Evolutionary conservation across 352 stramenopile species (phyloP).

Genomic region (Phytophthora foliorum): DNA sequence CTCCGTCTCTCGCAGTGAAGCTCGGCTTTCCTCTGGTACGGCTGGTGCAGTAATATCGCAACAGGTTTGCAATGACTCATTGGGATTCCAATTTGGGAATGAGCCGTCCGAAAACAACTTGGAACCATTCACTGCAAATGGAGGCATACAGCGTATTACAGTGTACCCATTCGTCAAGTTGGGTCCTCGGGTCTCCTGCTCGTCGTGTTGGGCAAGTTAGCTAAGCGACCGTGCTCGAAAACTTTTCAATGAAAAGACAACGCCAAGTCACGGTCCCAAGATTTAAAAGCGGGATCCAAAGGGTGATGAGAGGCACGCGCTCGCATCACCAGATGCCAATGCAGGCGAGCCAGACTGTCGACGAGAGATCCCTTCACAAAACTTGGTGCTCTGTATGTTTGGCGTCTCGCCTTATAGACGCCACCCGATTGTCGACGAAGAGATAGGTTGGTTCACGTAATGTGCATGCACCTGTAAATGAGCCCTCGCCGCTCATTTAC

Average conservation of each 20-base stretch:
- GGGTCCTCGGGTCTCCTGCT: not conserved
- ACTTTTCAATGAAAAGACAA: constrained; percentile 12
- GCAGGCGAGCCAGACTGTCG: not conserved
- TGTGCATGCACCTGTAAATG: too few relatives aligned
- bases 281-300: constrained; percentile 15
- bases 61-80: too few relatives aligned
- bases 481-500: not conserved
- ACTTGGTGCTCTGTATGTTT: constrained; percentile 8
- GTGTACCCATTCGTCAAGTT: not conserved
- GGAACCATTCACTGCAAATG: not conserved
- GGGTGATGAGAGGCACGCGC: constrained; percentile 9
- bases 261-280: constrained; percentile 7
- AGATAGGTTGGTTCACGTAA: too few relatives aligned
- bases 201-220: not conserved
- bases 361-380: too few relatives aligned
- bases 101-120: not conserved
- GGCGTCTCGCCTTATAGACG: constrained; percentile 4
- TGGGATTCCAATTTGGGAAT: too few relatives aligned
- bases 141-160: not conserved
- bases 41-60: too few relatives aligned
- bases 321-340: constrained; percentile 14
- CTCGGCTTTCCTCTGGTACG: constrained; percentile 23
- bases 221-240: not conserved
- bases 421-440: not conserved
- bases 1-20: constrained; percentile 26